Conservation (phyloP, 176 grass and related monocot species). For the Lolium perenne region DNA sequence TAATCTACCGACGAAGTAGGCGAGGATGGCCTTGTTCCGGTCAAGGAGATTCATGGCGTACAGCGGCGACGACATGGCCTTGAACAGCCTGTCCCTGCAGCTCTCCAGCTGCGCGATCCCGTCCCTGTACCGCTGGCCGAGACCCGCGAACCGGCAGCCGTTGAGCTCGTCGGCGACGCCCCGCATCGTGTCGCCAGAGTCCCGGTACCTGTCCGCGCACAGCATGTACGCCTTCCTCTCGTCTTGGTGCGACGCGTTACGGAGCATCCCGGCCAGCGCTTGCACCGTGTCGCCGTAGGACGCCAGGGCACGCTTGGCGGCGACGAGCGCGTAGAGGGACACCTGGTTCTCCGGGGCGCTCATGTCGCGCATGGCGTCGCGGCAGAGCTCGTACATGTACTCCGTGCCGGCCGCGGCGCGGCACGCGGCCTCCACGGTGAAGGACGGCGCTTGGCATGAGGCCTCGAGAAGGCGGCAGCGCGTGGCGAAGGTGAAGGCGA, state of each 20-base stretch:
- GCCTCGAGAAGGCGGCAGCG: not conserved
- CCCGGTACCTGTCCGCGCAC: not conserved
- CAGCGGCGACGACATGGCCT: slow-evolving; percentile 27
- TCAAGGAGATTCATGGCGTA: slow-evolving; percentile 42
- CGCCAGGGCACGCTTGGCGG: not conserved
- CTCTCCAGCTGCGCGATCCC: not conserved
- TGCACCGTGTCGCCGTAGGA: not conserved
- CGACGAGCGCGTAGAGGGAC: slow-evolving; percentile 29
- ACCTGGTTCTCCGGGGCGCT: not conserved
- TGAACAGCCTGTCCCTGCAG: not conserved
- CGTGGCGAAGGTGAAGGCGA: not conserved
- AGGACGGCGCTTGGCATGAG: not conserved
- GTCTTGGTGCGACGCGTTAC: not conserved
- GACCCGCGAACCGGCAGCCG: not conserved
- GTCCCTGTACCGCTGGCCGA: not conserved
- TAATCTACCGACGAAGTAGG: not conserved
- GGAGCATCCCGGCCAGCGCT: not conserved
- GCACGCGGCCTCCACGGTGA: not conserved
- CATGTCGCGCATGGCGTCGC: not conserved
- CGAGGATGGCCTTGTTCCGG: slow-evolving; percentile 46
- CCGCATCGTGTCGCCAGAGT: not conserved
- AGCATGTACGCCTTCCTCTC: not conserved
- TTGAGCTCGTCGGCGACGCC: not conserved
- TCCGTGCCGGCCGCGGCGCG: not conserved
- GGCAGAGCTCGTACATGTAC: slow-evolving; percentile 30